phyloP scores from a whole-genome alignment of 2,329 filamentous ascomycete genomes.

The Onygenales sp. region DNA sequence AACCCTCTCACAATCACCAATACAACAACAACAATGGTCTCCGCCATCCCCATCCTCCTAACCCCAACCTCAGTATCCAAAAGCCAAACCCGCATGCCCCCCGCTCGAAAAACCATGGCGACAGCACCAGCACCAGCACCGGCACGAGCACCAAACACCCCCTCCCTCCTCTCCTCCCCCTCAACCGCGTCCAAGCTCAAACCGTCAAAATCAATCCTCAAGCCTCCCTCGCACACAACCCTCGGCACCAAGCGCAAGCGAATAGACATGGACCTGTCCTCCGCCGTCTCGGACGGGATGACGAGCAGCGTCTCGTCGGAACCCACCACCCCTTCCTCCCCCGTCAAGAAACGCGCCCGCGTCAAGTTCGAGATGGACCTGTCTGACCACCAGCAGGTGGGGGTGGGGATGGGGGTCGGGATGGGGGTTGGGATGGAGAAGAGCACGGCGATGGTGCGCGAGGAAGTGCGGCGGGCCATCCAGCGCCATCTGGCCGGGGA shows the following conservation, averaged over 20 bases:
- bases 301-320: background rate
- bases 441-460: slow-evolving; percentile 47
- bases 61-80: background rate
- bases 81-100: background rate
- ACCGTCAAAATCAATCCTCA: slow-evolving; percentile 21
- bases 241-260: slow-evolving; percentile 28
- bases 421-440: slow-evolving; percentile 30
- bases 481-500: slow-evolving; percentile 44
- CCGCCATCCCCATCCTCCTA: slow-evolving; percentile 10
- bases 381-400: slow-evolving; percentile 10
- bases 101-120: background rate
- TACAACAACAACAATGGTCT: slow-evolving; percentile 2
- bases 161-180: slow-evolving; percentile 15
- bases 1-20: background rate
- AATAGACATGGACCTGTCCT: slow-evolving; percentile 25
- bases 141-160: background rate
- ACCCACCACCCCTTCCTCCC: slow-evolving; percentile 12
- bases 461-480: slow-evolving; percentile 52
- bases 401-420: background rate
- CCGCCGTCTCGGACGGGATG: slow-evolving; percentile 18
- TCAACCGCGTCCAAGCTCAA: slow-evolving; percentile 27
- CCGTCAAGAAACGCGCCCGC: slow-evolving; percentile 28
- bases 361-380: slow-evolving; percentile 35
- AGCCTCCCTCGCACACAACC: slow-evolving; percentile 9
- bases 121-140: background rate